phyloP scores from a whole-genome alignment of 495 filamentous ascomycete genomes.

The Hypoxylon crocopeplum region DNA sequence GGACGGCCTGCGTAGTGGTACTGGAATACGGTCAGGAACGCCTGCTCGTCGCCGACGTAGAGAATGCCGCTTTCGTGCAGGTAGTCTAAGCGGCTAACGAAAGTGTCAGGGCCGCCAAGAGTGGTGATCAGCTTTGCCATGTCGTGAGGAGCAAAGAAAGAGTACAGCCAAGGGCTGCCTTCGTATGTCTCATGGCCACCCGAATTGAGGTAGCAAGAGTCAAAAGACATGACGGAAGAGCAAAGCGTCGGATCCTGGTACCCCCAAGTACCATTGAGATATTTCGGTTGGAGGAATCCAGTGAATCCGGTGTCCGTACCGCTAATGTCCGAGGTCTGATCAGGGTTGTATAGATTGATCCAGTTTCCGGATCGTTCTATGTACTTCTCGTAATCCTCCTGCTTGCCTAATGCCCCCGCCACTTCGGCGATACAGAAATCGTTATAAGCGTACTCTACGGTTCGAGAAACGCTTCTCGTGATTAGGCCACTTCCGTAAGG shows the following conservation, averaged over 20 bases:
- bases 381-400: slow-evolving; percentile 65
- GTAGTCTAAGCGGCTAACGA: slow-evolving; percentile 64
- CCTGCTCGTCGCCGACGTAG: slow-evolving; percentile 71
- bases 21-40: slow-evolving; percentile 68
- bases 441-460: slow-evolving; percentile 74
- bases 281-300: slow-evolving; percentile 70
- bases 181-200: slow-evolving; percentile 70
- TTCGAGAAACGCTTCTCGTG: slow-evolving; percentile 71
- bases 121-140: slow-evolving; percentile 63
- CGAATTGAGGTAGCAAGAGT: slow-evolving; percentile 64
- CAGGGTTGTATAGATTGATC: slow-evolving; percentile 66
- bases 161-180: slow-evolving; percentile 69
- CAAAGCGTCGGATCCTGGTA: slow-evolving; percentile 66
- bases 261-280: slow-evolving; percentile 65
- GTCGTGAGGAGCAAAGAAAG: slow-evolving; percentile 70
- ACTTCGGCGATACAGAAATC: slow-evolving; percentile 73
- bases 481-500: slow-evolving; percentile 65
- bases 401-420: slow-evolving; percentile 60
- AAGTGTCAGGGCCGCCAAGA: slow-evolving; percentile 63
- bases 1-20: slow-evolving; percentile 73
- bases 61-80: slow-evolving; percentile 65
- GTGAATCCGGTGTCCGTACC: slow-evolving; percentile 64
- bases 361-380: slow-evolving; percentile 63
- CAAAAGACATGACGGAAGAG: slow-evolving; percentile 53
- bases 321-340: slow-evolving; percentile 63